Percentiles rank a stretch among this genome's conserved stretches.
Evolutionary conservation across 2,329 filamentous ascomycete species (phyloP).

Genomic region (Biscogniauxia mediterranea): DNA sequence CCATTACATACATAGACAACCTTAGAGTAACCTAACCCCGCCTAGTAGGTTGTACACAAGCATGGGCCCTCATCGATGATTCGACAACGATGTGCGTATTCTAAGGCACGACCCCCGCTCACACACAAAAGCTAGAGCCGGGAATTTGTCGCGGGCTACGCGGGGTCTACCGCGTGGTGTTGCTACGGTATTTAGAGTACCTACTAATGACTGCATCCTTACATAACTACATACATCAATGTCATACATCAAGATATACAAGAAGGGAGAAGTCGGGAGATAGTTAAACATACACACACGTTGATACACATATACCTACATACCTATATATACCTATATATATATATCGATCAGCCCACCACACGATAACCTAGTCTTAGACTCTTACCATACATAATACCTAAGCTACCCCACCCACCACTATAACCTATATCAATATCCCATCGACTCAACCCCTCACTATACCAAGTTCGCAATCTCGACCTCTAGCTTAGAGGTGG

Average conservation of each 20-base stretch:
- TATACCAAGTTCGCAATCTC: too few species aligned
- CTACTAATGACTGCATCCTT: background rate
- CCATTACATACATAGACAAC: background rate
- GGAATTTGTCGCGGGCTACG: background rate
- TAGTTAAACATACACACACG: background rate
- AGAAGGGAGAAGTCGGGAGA: background rate
- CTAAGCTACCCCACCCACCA: too few species aligned
- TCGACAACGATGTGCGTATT: background rate
- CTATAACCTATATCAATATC: too few species aligned
- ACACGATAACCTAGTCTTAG: too few species aligned
- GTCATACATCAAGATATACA: background rate
- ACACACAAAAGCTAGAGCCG: background rate
- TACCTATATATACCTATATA: too few species aligned
- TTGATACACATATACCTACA: background rate
- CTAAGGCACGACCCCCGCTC: slow-evolving; percentile 1
- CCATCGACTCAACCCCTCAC: too few species aligned
- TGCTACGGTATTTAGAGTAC: background rate
- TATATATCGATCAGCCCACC: too few species aligned
- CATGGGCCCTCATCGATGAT: background rate
- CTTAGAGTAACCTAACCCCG: too few species aligned
- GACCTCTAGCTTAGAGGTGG: too few species aligned
- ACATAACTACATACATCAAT: background rate
- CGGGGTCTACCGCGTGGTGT: too few species aligned
- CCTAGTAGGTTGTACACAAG: background rate
- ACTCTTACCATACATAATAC: too few species aligned